Conservation (phyloP, 139 green algal genomes). For the Chlamydomonas urium region DNA sequence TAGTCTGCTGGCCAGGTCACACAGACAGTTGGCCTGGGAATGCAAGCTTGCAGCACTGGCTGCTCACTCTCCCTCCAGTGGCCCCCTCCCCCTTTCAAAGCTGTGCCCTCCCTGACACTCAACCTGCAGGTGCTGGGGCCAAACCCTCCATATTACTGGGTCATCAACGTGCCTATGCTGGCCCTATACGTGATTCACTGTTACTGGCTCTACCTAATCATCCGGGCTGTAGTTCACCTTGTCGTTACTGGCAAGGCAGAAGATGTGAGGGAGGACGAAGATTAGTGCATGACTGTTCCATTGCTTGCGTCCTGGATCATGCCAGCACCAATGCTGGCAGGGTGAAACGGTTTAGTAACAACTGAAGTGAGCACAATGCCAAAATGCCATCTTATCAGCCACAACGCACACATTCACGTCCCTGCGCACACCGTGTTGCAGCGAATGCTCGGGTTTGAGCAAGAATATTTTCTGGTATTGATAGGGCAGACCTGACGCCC, state of each 20-base stretch:
- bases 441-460: too few relatives aligned
- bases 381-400: too few relatives aligned
- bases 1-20: background rate
- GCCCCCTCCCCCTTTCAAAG: background rate
- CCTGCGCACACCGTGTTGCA: too few relatives aligned
- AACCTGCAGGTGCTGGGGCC: conserved; percentile 32
- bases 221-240: conserved; percentile 34
- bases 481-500: too few relatives aligned
- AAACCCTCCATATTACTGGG: conserved; percentile 27
- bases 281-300: too few relatives aligned
- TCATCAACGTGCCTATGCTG: conserved; percentile 49
- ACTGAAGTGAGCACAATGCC: too few relatives aligned
- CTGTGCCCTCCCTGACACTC: background rate
- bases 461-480: too few relatives aligned
- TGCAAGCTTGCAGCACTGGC: conserved; percentile 52
- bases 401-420: too few relatives aligned
- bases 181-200: conserved; percentile 64
- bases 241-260: conserved; percentile 29
- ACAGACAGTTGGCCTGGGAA: conserved; percentile 32
- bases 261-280: conserved; percentile 55
- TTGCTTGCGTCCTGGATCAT: too few relatives aligned
- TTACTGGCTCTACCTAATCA: conserved; percentile 78
- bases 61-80: conserved; percentile 29
- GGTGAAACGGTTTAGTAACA: too few relatives aligned
- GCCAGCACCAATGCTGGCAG: too few relatives aligned